These are phyloP conservation scores for Pelargonium cotyledonis DNA, from an alignment of 441 rosid genomes.

Conservation along the genomic window DNA sequence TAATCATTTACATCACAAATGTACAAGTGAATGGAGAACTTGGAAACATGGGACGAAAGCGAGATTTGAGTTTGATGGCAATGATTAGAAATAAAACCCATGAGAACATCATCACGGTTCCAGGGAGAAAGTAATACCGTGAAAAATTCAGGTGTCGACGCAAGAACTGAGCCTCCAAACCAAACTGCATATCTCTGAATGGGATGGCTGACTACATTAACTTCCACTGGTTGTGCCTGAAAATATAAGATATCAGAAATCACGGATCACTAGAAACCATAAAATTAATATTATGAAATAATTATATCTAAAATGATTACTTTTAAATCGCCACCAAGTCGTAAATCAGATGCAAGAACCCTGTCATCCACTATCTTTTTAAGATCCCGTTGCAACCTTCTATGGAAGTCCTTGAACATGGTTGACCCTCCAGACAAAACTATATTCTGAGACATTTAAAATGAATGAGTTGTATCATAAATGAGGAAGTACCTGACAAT, in stretches of 20 bases:
- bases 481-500: neutral
- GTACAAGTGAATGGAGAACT: neutral
- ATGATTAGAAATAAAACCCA: neutral
- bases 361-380: slow-evolving; percentile 97
- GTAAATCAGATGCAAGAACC: slow-evolving; percentile 74
- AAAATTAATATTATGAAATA: neutral
- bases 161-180: slow-evolving; percentile 99
- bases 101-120: neutral
- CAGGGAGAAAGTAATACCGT: slow-evolving; percentile 41
- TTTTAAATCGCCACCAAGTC: slow-evolving; percentile 64
- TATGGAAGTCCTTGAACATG: slow-evolving; percentile 97
- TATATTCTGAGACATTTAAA: slow-evolving; percentile 57
- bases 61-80: neutral
- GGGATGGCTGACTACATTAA: slow-evolving; percentile 94
- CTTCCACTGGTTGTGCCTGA: slow-evolving; percentile 92
- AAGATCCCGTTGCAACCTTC: slow-evolving; percentile 96
- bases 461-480: slow-evolving; percentile 2
- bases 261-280: neutral
- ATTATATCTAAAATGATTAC: slow-evolving; percentile 30
- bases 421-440: slow-evolving; percentile 99
- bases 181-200: slow-evolving; percentile 96
- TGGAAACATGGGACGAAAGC: neutral
- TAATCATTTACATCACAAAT: neutral
- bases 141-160: slow-evolving; percentile 96
- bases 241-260: slow-evolving; percentile 16